A percentile compares a stretch with the other conserved stretches of the same genome.
Evolutionary conservation across 2,329 filamentous ascomycete species (phyloP).

Genomic region (Tympanopsis confertula): DNA sequence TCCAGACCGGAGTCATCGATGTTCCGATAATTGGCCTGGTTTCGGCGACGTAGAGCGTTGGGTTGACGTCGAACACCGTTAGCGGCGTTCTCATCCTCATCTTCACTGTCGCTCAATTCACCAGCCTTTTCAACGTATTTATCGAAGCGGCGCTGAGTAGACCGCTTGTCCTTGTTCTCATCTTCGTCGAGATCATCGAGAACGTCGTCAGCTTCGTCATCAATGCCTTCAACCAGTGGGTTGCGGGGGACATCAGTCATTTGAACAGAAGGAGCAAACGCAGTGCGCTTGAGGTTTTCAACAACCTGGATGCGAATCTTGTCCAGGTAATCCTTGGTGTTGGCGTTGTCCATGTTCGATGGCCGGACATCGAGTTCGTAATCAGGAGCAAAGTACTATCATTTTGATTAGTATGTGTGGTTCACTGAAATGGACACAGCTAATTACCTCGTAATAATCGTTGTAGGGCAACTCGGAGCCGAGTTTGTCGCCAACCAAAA

Average conservation of each 20-base stretch:
- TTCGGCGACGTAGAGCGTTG: constrained; percentile 33
- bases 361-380: constrained; percentile 83
- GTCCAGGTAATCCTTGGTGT: constrained; percentile 70
- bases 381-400: constrained; percentile 78
- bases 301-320: constrained; percentile 72
- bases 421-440: neutral
- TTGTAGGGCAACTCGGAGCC: constrained; percentile 80
- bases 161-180: constrained; percentile 70
- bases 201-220: constrained; percentile 56
- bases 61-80: constrained; percentile 54
- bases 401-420: constrained; percentile 11
- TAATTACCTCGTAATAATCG: constrained; percentile 72
- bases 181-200: constrained; percentile 69
- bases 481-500: constrained; percentile 75
- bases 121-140: constrained; percentile 64
- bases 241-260: constrained; percentile 66
- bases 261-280: constrained; percentile 80
- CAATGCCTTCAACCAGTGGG: constrained; percentile 43
- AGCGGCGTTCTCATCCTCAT: constrained; percentile 55
- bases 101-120: constrained; percentile 79
- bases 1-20: neutral
- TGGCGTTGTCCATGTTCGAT: constrained; percentile 83
- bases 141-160: constrained; percentile 74
- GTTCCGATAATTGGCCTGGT: constrained; percentile 16
- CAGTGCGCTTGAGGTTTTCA: constrained; percentile 77